These are phyloP conservation scores for Ogataea nitratoaversa DNA, from an alignment of 805 yeast genomes.

Conservation along the genomic window DNA sequence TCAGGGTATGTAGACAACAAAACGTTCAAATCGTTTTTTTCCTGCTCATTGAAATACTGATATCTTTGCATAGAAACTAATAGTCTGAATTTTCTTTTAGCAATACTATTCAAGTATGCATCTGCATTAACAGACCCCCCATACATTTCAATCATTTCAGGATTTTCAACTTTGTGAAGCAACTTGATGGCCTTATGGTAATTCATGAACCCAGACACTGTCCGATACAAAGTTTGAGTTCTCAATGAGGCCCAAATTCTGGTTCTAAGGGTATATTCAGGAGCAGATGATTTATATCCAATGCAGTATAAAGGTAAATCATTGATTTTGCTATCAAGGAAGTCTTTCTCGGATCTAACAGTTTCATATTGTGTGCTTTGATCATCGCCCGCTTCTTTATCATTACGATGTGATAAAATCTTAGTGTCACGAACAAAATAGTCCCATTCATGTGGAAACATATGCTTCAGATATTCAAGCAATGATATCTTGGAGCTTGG, in stretches of 20 bases:
- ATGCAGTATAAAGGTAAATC: slow-evolving; percentile 69
- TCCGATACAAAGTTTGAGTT: slow-evolving; percentile 78
- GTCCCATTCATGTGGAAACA: slow-evolving; percentile 76
- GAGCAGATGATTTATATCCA: slow-evolving; percentile 66
- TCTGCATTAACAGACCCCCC: slow-evolving; percentile 43
- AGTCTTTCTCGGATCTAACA: slow-evolving; percentile 31
- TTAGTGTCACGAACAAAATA: slow-evolving; percentile 76
- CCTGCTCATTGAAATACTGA: slow-evolving; percentile 59
- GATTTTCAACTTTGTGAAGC: slow-evolving; percentile 63
- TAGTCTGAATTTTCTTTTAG: slow-evolving; percentile 73
- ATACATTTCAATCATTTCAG: slow-evolving; percentile 41
- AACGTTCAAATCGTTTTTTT: slow-evolving; percentile 62
- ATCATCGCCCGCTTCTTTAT: slow-evolving; percentile 24
- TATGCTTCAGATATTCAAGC: slow-evolving; percentile 72
- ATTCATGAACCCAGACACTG: slow-evolving; percentile 80
- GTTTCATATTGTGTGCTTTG: slow-evolving; percentile 15
- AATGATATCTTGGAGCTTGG: slow-evolving; percentile 47
- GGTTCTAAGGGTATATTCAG: slow-evolving; percentile 63
- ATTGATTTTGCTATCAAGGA: slow-evolving; percentile 40
- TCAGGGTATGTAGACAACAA: slow-evolving; percentile 73
- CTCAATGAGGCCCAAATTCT: slow-evolving; percentile 85
- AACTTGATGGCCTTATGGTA: slow-evolving; percentile 70
- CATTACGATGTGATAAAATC: slow-evolving; percentile 49
- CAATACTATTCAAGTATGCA: slow-evolving; percentile 68
- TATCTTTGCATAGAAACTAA: slow-evolving; percentile 86